These are phyloP conservation scores for Ophiocordyceps robertsii DNA, from an alignment of 2,329 filamentous ascomycete species.

Conservation along the genomic window DNA sequence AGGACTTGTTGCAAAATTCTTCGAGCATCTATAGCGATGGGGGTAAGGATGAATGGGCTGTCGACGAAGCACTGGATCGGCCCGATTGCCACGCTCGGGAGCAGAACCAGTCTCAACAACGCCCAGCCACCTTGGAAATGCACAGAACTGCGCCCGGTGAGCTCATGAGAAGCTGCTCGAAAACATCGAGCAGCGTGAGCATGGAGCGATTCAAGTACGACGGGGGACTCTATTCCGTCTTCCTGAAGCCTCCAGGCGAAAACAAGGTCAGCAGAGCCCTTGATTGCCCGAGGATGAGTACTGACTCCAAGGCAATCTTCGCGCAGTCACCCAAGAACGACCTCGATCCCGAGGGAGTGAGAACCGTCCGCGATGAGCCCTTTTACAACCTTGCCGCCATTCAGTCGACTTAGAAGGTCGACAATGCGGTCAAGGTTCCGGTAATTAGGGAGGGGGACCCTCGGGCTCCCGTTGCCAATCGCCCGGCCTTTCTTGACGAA, in stretches of 20 bases:
- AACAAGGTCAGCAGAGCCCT: conserved; percentile 29
- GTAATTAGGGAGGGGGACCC: conserved; percentile 9
- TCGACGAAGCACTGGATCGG: not conserved
- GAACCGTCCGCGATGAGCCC: conserved; percentile 5
- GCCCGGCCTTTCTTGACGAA: not conserved
- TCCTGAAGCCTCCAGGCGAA: conserved; percentile 24
- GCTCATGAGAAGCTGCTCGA: conserved; percentile 8
- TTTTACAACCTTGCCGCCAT: conserved; percentile 24
- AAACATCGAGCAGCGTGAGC: conserved; percentile 19
- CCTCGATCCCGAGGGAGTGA: not conserved
- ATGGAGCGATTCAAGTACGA: conserved; percentile 35
- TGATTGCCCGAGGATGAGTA: conserved; percentile 12
- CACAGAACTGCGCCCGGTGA: conserved; percentile 2
- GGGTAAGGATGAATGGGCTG: not conserved
- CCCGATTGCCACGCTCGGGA: not conserved
- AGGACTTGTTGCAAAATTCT: not conserved
- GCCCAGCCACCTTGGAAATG: not conserved
- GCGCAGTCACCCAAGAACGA: not conserved
- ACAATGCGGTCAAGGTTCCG: conserved; percentile 23
- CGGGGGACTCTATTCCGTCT: conserved; percentile 20
- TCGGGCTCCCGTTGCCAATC: not conserved
- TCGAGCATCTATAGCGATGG: conserved; percentile 1
- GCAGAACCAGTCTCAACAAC: not conserved
- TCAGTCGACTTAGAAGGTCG: conserved; percentile 25
- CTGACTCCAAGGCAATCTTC: conserved; percentile 5